phyloP scores from a whole-genome alignment of 345 rosid genomes.

The Gossypium thurberi region DNA sequence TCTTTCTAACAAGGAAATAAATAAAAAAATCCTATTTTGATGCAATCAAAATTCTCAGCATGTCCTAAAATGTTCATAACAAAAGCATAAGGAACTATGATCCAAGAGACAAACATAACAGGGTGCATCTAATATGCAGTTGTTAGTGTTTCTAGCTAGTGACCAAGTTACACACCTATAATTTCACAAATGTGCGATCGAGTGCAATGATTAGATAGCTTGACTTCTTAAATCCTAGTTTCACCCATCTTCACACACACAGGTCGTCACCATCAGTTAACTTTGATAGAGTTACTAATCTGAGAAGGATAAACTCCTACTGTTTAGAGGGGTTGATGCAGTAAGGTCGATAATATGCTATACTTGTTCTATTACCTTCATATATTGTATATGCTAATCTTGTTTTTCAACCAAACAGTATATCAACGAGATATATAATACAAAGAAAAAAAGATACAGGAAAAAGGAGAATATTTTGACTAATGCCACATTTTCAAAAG shows the following conservation, averaged over 20 bases:
- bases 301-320: neutral
- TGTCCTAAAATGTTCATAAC: neutral
- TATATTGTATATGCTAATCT: neutral
- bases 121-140: neutral
- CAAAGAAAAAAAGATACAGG: neutral
- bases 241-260: neutral
- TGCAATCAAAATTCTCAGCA: neutral
- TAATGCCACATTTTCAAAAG: neutral
- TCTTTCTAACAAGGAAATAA: neutral
- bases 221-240: neutral
- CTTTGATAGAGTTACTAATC: neutral
- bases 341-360: neutral
- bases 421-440: neutral
- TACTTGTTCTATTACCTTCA: neutral
- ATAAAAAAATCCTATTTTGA: too few species aligned
- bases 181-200: neutral
- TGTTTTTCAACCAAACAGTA: neutral
- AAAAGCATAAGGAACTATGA: neutral
- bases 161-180: neutral
- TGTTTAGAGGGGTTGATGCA: neutral
- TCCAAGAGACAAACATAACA: neutral
- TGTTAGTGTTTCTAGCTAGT: neutral
- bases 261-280: neutral
- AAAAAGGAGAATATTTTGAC: neutral
- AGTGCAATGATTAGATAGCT: neutral